Base-by-base conservation (phyloP, 306 rosid genomes). In the Rosa lucieae region DNA sequence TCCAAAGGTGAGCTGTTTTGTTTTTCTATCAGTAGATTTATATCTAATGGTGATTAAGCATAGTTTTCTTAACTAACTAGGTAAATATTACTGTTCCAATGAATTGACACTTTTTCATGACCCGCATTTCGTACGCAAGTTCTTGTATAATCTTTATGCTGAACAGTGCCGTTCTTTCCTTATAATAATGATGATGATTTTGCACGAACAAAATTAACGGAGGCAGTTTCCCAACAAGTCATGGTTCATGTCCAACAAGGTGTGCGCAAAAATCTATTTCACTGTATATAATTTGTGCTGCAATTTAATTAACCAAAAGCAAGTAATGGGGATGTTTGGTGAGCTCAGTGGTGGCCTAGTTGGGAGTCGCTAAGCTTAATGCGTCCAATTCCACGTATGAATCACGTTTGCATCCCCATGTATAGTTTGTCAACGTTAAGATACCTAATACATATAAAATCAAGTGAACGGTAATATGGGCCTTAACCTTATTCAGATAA, bases 261-360 rank as follows among this genome's bases (percentile, higher is more conserved):
- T 47, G 43, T 35, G 74, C 58, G 75, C 58, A 43, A 1, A 47
- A 23, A 5, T 29, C 37, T 32, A 32, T 32, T 58, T 3, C 1
- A 8, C 5, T 44, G 11, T 44, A 4, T 56, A 56, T n/a, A 43
- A 63, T 0, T 32, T 32, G 3, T 26, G 17, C 67, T 23, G 43
- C 69, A 32, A 63, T 29, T 63, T 63, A 15, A 63, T 32, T 32
- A 32, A 63, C n/a, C 1, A 63, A 32, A 32, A 32, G 43, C 44
- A 63, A 58, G 9, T 3, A 26, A 4, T 10, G 15, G 35, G 15
- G 66, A 46, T 37, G 44, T 63, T 73, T 67, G 66, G 68, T 8
- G 52, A 51, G 26, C 63, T 46, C 7, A 44, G 78, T 82, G 84
- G 68, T 52, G 71, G 81, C 37, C 37, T 32, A 32, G 37, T 32